These are phyloP conservation scores for Filosporella fistucella DNA, from an alignment of 495 filamentous ascomycete genomes.

Conservation along the genomic window DNA sequence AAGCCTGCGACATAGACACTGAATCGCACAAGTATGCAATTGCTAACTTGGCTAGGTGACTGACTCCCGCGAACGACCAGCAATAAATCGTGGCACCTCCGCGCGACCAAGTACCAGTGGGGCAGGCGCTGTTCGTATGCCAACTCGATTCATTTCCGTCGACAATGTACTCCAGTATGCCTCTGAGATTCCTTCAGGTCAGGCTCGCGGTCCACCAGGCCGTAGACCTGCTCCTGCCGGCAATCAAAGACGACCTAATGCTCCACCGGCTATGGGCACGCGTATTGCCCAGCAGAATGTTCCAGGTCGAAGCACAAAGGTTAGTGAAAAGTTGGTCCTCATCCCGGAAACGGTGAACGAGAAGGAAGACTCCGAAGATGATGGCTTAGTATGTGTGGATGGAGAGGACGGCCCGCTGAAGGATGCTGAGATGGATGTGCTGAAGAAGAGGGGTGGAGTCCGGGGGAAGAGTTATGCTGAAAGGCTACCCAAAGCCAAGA, in stretches of 20 bases:
- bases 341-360: conserved; percentile 77
- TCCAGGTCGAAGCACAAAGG: conserved; percentile 82
- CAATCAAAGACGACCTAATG: conserved; percentile 35
- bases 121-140: conserved; percentile 26
- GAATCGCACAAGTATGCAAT: too few relatives aligned
- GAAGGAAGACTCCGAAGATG: conserved; percentile 51
- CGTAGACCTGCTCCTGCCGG: conserved; percentile 46
- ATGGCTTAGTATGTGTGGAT: conserved; percentile 37
- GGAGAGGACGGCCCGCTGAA: conserved; percentile 67
- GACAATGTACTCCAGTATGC: conserved; percentile 93
- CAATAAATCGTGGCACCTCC: conserved; percentile 10
- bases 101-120: conserved; percentile 18
- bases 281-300: conserved; percentile 65
- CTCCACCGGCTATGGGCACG: conserved; percentile 33
- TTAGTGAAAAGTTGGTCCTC: conserved; percentile 93
- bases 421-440: conserved; percentile 70
- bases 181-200: conserved; percentile 92
- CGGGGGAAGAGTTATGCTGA: conserved; percentile 93
- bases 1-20: too few relatives aligned
- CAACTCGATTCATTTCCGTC: conserved; percentile 86
- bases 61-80: conserved; percentile 30
- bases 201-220: conserved; percentile 70
- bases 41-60: conserved; percentile 27
- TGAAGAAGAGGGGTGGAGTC: conserved; percentile 51
- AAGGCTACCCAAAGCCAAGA: conserved; percentile 80